A percentile compares a stretch with the other conserved stretches of the same genome.
These are phyloP conservation scores for Cryptosporidium tyzzeri DNA, from an alignment of 169 alveolate species.

Conservation along the genomic window DNA sequence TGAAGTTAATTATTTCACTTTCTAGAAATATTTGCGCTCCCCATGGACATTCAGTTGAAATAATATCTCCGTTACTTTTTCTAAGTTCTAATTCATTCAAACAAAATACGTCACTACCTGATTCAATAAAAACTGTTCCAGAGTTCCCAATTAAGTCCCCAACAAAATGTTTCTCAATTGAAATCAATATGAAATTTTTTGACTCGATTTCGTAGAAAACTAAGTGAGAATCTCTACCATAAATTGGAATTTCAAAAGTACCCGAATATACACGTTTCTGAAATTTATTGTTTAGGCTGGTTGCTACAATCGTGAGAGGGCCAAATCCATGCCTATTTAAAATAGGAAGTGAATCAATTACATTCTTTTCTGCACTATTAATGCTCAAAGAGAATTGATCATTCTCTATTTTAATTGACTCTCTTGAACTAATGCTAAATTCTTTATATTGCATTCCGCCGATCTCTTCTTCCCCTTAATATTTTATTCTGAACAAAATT, in stretches of 20 bases:
- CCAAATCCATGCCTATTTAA: conserved; percentile 54
- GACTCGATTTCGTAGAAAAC: conserved; percentile 41
- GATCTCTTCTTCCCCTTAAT: neutral
- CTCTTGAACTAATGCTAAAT: neutral
- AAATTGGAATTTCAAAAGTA: conserved; percentile 55
- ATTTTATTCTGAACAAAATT: neutral
- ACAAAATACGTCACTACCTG: conserved; percentile 27
- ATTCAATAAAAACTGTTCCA: conserved; percentile 47
- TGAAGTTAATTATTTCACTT: conserved; percentile 11
- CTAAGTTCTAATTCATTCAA: conserved; percentile 41
- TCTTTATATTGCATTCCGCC: neutral
- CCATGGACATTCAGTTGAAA: conserved; percentile 66
- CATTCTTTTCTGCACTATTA: conserved; percentile 1
- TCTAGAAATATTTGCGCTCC: conserved; percentile 43
- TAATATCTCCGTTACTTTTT: conserved; percentile 8
- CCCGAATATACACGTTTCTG: conserved; percentile 46
- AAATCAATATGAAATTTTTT: conserved; percentile 20
- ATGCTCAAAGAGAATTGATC: neutral
- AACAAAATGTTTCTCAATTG: conserved; percentile 55
- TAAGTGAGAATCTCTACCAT: conserved; percentile 27
- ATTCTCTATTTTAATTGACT: neutral
- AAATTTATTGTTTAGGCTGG: conserved; percentile 33
- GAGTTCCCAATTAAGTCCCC: conserved; percentile 35
- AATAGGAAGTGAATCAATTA: conserved; percentile 52
- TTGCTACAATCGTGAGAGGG: conserved; percentile 59